A percentile compares a stretch with the other conserved stretches of the same genome.
Conservation (phyloP, 805 yeast genomes). For the Jamesozyma jinghongensis region DNA sequence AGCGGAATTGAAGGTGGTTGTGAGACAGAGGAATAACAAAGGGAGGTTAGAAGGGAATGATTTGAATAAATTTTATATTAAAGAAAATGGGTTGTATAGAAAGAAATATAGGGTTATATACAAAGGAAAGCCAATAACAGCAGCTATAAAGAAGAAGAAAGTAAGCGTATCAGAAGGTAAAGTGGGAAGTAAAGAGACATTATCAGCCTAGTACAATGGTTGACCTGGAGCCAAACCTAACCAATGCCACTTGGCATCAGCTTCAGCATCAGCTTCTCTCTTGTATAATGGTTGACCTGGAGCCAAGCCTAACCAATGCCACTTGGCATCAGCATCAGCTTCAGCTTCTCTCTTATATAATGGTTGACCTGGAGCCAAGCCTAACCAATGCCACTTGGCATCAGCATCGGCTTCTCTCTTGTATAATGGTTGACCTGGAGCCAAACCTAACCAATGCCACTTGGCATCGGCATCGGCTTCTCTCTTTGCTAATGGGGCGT, state of each 20-base stretch:
- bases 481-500: slow-evolving; percentile 16
- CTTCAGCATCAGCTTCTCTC: slow-evolving; percentile 24
- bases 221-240: slow-evolving; percentile 19
- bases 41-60: too few species aligned
- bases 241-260: slow-evolving; percentile 25
- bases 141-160: neutral
- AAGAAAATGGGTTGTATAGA: neutral
- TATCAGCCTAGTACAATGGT: slow-evolving; percentile 15
- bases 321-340: slow-evolving; percentile 25
- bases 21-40: neutral
- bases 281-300: slow-evolving; percentile 24
- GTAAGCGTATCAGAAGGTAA: neutral
- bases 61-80: neutral
- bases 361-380: slow-evolving; percentile 21
- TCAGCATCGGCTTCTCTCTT: slow-evolving; percentile 25
- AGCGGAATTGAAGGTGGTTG: too few species aligned
- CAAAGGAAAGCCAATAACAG: neutral
- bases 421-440: slow-evolving; percentile 21
- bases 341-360: slow-evolving; percentile 15
- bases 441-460: slow-evolving; percentile 23
- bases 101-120: too few species aligned
- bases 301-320: slow-evolving; percentile 24
- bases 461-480: slow-evolving; percentile 23
- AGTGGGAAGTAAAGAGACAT: neutral
- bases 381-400: slow-evolving; percentile 25